Percentiles rank a stretch among this genome's conserved stretches.
phyloP scores from a whole-genome alignment of 2,329 filamentous ascomycete genomes.

The Pseudogymnoascus sp. region DNA sequence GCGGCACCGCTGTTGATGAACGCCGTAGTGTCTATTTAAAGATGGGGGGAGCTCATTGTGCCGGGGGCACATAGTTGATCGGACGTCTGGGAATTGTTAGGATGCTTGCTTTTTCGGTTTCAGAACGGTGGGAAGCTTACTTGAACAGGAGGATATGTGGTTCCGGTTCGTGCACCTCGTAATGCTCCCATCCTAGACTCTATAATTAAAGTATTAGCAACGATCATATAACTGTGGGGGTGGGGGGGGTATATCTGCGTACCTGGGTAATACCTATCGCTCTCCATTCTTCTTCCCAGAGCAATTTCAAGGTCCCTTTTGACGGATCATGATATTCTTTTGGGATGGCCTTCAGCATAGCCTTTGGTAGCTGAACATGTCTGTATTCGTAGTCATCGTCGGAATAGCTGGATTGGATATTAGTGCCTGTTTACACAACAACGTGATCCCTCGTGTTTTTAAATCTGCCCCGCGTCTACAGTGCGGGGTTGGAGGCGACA shows the following conservation, averaged over 20 bases:
- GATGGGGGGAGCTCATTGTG: neutral
- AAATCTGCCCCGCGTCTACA: neutral
- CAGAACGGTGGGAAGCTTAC: conserved; percentile 39
- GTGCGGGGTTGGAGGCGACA: neutral
- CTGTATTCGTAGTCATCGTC: conserved; percentile 93
- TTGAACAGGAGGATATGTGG: conserved; percentile 98
- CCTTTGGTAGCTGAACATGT: conserved; percentile 94
- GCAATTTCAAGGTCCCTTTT: conserved; percentile 86
- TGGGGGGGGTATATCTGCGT: conserved; percentile 23
- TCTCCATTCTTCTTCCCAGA: conserved; percentile 99
- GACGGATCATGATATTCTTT: conserved; percentile 85
- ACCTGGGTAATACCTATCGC: conserved; percentile 96
- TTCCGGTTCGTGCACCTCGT: conserved; percentile 97
- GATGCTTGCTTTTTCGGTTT: neutral
- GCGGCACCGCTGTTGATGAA: conserved; percentile 4
- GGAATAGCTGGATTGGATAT: conserved; percentile 60
- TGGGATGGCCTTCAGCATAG: conserved; percentile 95
- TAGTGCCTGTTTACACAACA: conserved; percentile 11
- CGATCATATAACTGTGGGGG: conserved; percentile 11
- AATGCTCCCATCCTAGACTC: conserved; percentile 99
- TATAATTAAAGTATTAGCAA: conserved; percentile 32
- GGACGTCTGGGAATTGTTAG: neutral
- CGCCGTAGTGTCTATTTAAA: neutral
- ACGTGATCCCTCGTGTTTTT: neutral
- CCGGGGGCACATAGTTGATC: neutral